Conservation (phyloP, 441 rosid species). For the Gossypium aridum region DNA sequence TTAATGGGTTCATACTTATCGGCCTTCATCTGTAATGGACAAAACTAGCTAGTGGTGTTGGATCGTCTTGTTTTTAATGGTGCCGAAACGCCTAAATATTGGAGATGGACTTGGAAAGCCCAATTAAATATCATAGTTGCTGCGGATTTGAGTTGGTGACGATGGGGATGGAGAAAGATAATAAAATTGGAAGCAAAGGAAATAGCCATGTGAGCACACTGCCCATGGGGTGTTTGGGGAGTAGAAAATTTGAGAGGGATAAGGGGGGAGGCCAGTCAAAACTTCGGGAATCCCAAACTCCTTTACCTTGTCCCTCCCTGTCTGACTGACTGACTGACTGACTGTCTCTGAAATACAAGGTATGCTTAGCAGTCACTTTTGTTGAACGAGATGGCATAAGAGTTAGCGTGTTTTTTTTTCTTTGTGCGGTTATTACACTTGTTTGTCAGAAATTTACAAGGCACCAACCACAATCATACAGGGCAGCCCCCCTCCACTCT, state of each 20-base stretch:
- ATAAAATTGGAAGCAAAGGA: neutral
- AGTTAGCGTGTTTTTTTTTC: constrained; percentile 14
- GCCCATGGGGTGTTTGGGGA: constrained; percentile 23
- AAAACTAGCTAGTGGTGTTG: neutral
- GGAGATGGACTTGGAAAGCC: constrained; percentile 6
- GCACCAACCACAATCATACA: constrained; percentile 22
- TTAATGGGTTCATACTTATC: neutral
- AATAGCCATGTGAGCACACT: constrained; percentile 29
- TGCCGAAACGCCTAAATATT: neutral
- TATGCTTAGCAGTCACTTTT: constrained; percentile 18
- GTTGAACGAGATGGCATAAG: constrained; percentile 30
- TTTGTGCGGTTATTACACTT: constrained; percentile 13
- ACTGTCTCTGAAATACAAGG: constrained; percentile 21
- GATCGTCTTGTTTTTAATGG: neutral
- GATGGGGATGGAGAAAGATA: neutral
- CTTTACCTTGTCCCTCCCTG: neutral
- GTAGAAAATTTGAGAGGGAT: constrained; percentile 14
- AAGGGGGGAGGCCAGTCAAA: constrained; percentile 26
- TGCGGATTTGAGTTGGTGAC: neutral
- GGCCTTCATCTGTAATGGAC: neutral
- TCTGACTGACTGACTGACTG: constrained; percentile 20
- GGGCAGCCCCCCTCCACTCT: neutral
- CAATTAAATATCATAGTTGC: neutral
- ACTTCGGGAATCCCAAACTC: constrained; percentile 33
- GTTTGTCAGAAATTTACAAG: constrained; percentile 18